A percentile compares a stretch with the other conserved stretches of the same genome.
Conservation (phyloP, 257 asterid genomes). For the Salvia hispanica region DNA sequence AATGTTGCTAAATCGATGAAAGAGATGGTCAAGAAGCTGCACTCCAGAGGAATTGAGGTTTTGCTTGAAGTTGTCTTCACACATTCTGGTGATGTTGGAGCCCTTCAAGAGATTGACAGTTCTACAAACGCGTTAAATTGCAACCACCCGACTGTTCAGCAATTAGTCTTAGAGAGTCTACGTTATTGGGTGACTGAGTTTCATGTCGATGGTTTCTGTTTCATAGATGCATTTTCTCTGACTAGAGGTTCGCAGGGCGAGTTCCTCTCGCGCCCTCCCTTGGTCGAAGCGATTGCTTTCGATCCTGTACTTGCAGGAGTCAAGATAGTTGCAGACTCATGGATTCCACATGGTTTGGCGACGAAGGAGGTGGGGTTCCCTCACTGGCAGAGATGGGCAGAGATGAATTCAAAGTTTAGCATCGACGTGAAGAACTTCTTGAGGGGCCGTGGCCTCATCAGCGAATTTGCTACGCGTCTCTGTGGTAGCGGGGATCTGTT, state of each 20-base stretch:
- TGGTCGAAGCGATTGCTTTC: constrained; percentile 82
- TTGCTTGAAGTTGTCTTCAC: constrained; percentile 87
- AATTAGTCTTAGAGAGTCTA: constrained; percentile 80
- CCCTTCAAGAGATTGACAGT: constrained; percentile 56
- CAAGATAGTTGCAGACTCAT: constrained; percentile 76
- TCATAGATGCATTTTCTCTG: constrained; percentile 67
- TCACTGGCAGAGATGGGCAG: constrained; percentile 99
- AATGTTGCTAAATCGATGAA: constrained; percentile 60
- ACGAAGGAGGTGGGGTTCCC: constrained; percentile 58
- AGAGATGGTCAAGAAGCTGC: constrained; percentile 86
- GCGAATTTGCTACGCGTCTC: constrained; percentile 78
- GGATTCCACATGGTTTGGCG: constrained; percentile 57
- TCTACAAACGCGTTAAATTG: constrained; percentile 58
- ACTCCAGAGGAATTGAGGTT: constrained; percentile 73
- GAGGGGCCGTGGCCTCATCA: constrained; percentile 70
- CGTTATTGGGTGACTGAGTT: constrained; percentile 84
- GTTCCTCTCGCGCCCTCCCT: constrained; percentile 77
- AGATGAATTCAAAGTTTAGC: constrained; percentile 64
- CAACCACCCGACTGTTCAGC: constrained; percentile 71
- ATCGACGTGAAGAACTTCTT: constrained; percentile 71
- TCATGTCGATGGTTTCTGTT: constrained; percentile 85
- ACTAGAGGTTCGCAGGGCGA: constrained; percentile 63
- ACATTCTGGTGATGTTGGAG: constrained; percentile 55
- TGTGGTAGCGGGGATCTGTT: constrained; percentile 95
- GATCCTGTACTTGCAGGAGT: constrained; percentile 83